Evolutionary conservation across 208 protist species (phyloP), one percentile per base, ranked within the genome.

Genomic region (Leishmania mexicana): DNA sequence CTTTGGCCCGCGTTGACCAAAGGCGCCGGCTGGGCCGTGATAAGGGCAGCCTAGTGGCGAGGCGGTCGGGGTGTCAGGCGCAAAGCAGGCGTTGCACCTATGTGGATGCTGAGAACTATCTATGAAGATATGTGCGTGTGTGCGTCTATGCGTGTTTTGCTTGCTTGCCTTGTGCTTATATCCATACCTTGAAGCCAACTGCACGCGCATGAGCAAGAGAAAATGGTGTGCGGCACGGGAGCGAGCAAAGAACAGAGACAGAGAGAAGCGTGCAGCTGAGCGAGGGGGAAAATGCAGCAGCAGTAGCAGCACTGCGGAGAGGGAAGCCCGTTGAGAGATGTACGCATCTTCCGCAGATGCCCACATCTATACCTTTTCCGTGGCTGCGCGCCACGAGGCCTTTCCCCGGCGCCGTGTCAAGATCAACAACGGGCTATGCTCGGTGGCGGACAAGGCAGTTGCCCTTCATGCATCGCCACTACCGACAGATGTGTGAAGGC

Each of bases 101-200:
- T 54, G 67, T 28, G 10, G 28, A 31, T 35, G 70, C 42, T n/a
- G 70, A 31, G 3, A 21, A 19, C 15, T 74, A 74, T 74, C 70
- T 74, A 74, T 74, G 70, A 51, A 74, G 28, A 31, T 3, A 19
- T 15, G 15, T 28, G 73, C 15, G 47, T 35, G 38, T 13, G 58
- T 42, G 28, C 60, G 70, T 74, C 45, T 77, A 42, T 78, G 57
- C 13, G 13, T 49, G 24, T 51, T 40, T 81, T 57, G 60, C 31
- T 81, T 57, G n/a, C 31, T 60, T 38, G 19, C 8, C 13, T 40
- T 40, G 24, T 62, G 73, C 10, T 40, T 35, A 42, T 38, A 42
- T 38, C 35, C 3, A 17, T 31, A n/a, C 51, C n/a, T 28, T 47
- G 40, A 38, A 11, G 40, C 40, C 6, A 13, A 4, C 40, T 72